Percentiles rank a stretch among this genome's conserved stretches.
Evolutionary conservation across 371 early-diverging fungal species (phyloP).

Genomic region (Entomophthora muscae): DNA sequence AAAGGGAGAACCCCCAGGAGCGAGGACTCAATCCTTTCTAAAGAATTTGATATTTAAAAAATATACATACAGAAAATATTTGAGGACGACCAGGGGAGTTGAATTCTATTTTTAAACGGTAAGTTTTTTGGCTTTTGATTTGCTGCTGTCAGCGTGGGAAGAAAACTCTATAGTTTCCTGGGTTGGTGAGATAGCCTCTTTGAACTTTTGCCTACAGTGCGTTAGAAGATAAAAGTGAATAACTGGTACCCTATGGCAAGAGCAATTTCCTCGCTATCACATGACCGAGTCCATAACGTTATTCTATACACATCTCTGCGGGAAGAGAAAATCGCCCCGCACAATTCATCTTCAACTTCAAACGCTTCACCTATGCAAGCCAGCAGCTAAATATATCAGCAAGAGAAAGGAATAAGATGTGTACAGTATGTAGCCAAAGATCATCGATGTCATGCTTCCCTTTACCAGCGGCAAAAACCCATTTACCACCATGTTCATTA

Average conservation of each 20-base stretch:
- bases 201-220: background rate
- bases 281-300: slow-evolving; percentile 76
- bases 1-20: too few relatives aligned
- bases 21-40: too few relatives aligned
- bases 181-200: background rate
- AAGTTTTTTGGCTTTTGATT: background rate
- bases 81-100: too few relatives aligned
- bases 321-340: slow-evolving; percentile 79
- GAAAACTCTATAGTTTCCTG: background rate
- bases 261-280: slow-evolving; percentile 37
- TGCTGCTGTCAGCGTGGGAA: background rate
- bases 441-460: slow-evolving; percentile 56
- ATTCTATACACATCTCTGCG: slow-evolving; percentile 66
- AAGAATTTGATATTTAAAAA: too few relatives aligned
- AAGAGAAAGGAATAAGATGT: background rate
- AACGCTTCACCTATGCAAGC: slow-evolving; percentile 84
- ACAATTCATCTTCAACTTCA: slow-evolving; percentile 61
- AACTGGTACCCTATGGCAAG: slow-evolving; percentile 38
- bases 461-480: slow-evolving; percentile 69
- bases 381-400: slow-evolving; percentile 39
- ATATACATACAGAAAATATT: too few relatives aligned
- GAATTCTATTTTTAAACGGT: background rate
- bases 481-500: slow-evolving; percentile 93
- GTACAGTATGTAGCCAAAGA: slow-evolving; percentile 71
- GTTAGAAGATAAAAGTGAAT: background rate